phyloP scores from a whole-genome alignment of 257 asterid genomes.

The Solanum acaule region DNA sequence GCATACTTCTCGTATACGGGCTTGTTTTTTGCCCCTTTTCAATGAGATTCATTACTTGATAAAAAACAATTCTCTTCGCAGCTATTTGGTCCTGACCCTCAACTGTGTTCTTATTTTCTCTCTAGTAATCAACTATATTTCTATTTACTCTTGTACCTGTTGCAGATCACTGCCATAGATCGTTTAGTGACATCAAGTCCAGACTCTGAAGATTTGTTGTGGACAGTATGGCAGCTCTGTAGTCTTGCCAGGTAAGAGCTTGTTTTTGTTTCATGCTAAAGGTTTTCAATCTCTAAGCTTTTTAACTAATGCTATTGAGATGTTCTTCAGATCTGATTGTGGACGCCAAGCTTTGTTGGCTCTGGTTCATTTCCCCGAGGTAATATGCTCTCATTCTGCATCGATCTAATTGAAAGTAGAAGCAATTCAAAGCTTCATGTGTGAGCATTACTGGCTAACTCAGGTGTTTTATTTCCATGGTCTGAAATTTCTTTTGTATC shows the following conservation, averaged over 20 bases:
- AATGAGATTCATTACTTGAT: background rate
- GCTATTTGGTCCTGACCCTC: background rate
- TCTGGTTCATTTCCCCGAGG: slow-evolving; percentile 92
- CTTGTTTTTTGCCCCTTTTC: background rate
- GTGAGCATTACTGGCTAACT: background rate
- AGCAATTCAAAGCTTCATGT: background rate
- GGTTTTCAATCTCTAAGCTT: background rate
- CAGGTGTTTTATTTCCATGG: slow-evolving; percentile 2
- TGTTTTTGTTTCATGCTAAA: background rate
- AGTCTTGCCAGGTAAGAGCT: slow-evolving; percentile 71
- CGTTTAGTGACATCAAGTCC: slow-evolving; percentile 60
- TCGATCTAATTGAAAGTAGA: background rate
- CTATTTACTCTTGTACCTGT: slow-evolving; percentile 5
- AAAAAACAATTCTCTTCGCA: background rate
- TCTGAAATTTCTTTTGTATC: background rate
- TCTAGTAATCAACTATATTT: slow-evolving; percentile 10
- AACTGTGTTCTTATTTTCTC: background rate
- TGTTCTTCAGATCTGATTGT: slow-evolving; percentile 69
- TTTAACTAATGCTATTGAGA: slow-evolving; percentile 6
- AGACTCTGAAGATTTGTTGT: slow-evolving; percentile 74
- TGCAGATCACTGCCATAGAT: slow-evolving; percentile 70
- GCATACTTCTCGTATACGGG: background rate
- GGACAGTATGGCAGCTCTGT: slow-evolving; percentile 96
- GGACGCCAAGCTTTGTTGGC: slow-evolving; percentile 92
- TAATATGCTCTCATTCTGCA: slow-evolving; percentile 7